Evolutionary conservation across 306 rosid species (phyloP).

Genomic region (Prunus persica): DNA sequence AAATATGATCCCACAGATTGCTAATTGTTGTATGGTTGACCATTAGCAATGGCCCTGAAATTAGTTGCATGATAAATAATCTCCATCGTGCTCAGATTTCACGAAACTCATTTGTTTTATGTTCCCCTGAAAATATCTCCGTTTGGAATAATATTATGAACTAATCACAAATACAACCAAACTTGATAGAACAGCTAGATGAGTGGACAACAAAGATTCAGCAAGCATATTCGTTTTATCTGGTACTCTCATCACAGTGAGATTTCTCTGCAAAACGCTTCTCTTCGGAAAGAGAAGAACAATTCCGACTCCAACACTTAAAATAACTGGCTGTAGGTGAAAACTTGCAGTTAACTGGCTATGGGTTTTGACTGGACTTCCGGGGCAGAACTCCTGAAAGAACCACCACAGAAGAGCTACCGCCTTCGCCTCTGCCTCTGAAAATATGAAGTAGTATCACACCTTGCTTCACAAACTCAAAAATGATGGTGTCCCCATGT

Average conservation of each 20-base stretch:
- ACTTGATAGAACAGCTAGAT: too few relatives aligned
- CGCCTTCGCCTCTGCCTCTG: background rate
- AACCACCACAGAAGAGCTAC: background rate
- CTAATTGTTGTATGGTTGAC: background rate
- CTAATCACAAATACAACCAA: background rate
- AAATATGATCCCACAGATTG: background rate
- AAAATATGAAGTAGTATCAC: background rate
- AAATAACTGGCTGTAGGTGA: background rate
- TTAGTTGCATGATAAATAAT: background rate
- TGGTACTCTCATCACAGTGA: background rate
- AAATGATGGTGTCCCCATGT: background rate
- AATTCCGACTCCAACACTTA: background rate
- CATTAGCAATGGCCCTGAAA: background rate
- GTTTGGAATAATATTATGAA: background rate
- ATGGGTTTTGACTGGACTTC: too few relatives aligned
- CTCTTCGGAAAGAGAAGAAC: background rate
- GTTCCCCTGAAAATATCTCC: background rate
- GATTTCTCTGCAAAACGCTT: background rate
- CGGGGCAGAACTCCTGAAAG: too few relatives aligned
- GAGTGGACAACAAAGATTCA: background rate
- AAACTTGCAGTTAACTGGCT: background rate
- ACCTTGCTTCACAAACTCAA: slow-evolving; percentile 5
- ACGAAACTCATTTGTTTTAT: background rate
- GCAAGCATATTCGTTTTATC: background rate
- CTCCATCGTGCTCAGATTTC: background rate